Evolutionary conservation across 495 filamentous ascomycete genomes (phyloP).

Genomic region (Achaetomiella virescens): DNA sequence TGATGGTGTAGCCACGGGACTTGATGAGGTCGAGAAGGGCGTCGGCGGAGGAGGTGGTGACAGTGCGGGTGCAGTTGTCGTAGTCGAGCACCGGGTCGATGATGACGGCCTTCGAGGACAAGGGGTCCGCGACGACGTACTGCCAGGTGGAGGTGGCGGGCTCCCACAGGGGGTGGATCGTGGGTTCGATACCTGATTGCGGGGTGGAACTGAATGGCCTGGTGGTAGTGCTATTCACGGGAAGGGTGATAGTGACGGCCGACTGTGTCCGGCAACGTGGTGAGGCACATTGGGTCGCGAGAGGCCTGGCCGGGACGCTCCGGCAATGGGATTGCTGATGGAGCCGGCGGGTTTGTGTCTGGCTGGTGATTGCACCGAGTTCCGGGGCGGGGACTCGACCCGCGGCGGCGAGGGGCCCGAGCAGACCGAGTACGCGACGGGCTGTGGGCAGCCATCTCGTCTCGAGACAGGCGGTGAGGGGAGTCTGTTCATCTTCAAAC

Average conservation of each 20-base stretch:
- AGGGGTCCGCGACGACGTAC: slow-evolving; percentile 50
- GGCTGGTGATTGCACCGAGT: neutral
- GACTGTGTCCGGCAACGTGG: no score
- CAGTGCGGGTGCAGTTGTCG: slow-evolving; percentile 37
- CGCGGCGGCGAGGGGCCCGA: neutral
- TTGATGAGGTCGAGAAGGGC: slow-evolving; percentile 35
- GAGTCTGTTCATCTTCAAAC: slow-evolving; percentile 3
- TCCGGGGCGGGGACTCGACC: neutral
- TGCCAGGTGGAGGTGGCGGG: slow-evolving; percentile 49
- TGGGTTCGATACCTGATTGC: slow-evolving; percentile 11
- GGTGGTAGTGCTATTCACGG: neutral
- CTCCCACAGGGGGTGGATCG: slow-evolving; percentile 26
- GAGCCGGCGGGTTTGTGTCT: neutral
- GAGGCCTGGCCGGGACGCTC: neutral
- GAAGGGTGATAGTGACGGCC: neutral
- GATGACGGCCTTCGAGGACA: slow-evolving; percentile 42
- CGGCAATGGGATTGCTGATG: neutral
- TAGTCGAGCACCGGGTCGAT: slow-evolving; percentile 58
- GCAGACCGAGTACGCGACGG: neutral
- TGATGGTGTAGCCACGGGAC: slow-evolving; percentile 40
- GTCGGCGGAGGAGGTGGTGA: slow-evolving; percentile 47
- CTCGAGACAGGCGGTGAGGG: neutral
- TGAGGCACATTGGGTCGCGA: neutral
- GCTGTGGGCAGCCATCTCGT: slow-evolving; percentile 1
- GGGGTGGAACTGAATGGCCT: neutral